Base-by-base conservation (phyloP, 2,329 filamentous ascomycete species). In the Stagonosporopsis chrysanthemi region DNA sequence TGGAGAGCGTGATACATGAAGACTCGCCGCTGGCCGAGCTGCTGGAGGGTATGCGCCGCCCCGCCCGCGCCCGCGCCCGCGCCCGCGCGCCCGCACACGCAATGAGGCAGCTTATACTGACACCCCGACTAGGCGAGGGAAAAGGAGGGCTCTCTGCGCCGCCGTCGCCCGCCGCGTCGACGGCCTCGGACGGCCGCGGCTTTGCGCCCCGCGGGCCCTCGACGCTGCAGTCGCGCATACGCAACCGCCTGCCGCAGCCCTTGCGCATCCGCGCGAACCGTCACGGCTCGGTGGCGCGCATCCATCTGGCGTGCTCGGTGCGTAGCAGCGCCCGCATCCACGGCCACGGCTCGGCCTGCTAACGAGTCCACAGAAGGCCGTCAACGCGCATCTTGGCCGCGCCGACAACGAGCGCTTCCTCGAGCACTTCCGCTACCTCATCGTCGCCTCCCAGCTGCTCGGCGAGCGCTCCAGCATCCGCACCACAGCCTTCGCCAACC, bases 361-460 rank as follows among this genome's bases (percentile, higher is more conserved):
- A 41, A 70, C 66, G 2, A 6, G n/a, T 19, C 28, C 41, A 28
- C 70, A 91, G 88, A 84, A 83, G 67, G 89, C 85, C 9, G 84
- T 93, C 56, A 90, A 89, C 63, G 88, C 88, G 38, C 85, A 86
- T 60, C 84, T 96, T 61, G 88, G 90, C 52, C 84, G 88, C 63
- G 87, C 86, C 66, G 92, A 96, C 67, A 96, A 93, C 72, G 84
- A 89, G 65, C 88, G 88, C 64, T 97, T 97, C 70, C 83, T 97
- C 57, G 93, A 97, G 77, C 90, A 92, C 72, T 97, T 97, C 71
- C 90, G 93, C 62, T 97, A 97, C 78, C 90, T 91, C 22, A 91
- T 97, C 63, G 90, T 97, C 70, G 92, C 92, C 47, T 97, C 93
- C 22, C 92, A 97, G 74, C 84, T 97, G 14, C 82, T 97, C 38